These are phyloP conservation scores for Corylus americana DNA, from an alignment of 306 rosid genomes.

Conservation along the genomic window DNA sequence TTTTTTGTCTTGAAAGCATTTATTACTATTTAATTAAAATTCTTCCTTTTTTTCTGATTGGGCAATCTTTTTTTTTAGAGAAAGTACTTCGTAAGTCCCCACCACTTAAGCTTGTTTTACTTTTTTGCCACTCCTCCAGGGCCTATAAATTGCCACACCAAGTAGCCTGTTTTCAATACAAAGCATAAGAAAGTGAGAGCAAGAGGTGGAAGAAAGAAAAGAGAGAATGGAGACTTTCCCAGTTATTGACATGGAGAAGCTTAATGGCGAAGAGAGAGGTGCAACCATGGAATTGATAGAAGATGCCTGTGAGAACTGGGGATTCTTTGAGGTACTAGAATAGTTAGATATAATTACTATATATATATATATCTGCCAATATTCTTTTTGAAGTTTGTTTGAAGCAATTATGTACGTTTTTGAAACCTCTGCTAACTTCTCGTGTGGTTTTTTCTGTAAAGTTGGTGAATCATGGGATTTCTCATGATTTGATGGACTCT, in stretches of 20 bases:
- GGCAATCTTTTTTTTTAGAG: neutral
- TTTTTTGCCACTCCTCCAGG: slow-evolving; percentile 18
- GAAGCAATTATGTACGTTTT: neutral
- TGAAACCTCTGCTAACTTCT: neutral
- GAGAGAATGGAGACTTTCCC: slow-evolving; percentile 58
- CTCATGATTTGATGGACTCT: slow-evolving; percentile 72
- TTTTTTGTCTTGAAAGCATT: neutral
- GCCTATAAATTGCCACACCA: slow-evolving; percentile 55
- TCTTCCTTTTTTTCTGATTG: neutral
- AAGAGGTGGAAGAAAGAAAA: slow-evolving; percentile 14
- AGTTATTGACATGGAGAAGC: slow-evolving; percentile 70
- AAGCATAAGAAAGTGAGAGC: slow-evolving; percentile 16
- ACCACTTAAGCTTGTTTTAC: neutral
- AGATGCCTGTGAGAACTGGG: slow-evolving; percentile 97
- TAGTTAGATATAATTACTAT: too few species aligned
- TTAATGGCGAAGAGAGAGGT: slow-evolving; percentile 61
- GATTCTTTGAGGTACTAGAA: slow-evolving; percentile 82
- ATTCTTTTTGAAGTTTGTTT: neutral
- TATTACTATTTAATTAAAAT: neutral
- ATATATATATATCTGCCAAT: neutral
- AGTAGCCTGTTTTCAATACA: slow-evolving; percentile 27
- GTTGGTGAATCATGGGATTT: slow-evolving; percentile 91
- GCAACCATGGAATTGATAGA: slow-evolving; percentile 63
- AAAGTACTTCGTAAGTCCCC: neutral
- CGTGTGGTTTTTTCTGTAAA: slow-evolving; percentile 14